Evolutionary conservation across 345 rosid genomes (phyloP).

Genomic region (Eutrema yunnanense): DNA sequence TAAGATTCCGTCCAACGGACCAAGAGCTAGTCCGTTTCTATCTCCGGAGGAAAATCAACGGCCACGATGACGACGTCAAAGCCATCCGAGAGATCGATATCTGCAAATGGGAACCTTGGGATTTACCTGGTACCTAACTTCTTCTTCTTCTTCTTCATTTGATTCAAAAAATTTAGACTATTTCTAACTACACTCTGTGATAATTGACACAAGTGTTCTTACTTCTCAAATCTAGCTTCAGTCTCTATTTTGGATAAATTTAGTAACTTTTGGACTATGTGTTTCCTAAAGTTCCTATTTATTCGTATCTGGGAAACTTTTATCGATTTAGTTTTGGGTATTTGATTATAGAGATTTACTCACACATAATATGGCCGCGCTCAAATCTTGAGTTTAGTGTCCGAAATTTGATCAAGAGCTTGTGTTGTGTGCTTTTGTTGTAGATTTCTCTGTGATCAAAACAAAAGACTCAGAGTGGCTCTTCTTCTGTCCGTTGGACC

Average conservation of each 20-base stretch:
- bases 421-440: background rate
- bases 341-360: background rate
- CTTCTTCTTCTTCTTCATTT: background rate
- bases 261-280: background rate
- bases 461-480: constrained; percentile 82
- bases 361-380: background rate
- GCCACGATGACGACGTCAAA: constrained; percentile 44
- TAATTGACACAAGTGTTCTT: background rate
- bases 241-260: background rate
- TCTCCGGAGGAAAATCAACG: constrained; percentile 71
- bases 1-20: constrained; percentile 88
- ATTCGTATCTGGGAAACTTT: no score
- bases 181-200: background rate
- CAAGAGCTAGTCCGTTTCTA: constrained; percentile 67
- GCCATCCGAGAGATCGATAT: constrained; percentile 79
- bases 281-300: no score
- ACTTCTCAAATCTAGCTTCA: background rate
- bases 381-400: background rate
- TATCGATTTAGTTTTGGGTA: background rate
- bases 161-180: background rate
- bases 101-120: constrained; percentile 95
- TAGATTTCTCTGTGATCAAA: constrained; percentile 54
- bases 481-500: constrained; percentile 88
- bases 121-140: constrained; percentile 59
- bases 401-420: background rate